These are phyloP conservation scores for Peronospora destructor DNA, from an alignment of 352 stramenopile genomes.

Conservation along the genomic window DNA sequence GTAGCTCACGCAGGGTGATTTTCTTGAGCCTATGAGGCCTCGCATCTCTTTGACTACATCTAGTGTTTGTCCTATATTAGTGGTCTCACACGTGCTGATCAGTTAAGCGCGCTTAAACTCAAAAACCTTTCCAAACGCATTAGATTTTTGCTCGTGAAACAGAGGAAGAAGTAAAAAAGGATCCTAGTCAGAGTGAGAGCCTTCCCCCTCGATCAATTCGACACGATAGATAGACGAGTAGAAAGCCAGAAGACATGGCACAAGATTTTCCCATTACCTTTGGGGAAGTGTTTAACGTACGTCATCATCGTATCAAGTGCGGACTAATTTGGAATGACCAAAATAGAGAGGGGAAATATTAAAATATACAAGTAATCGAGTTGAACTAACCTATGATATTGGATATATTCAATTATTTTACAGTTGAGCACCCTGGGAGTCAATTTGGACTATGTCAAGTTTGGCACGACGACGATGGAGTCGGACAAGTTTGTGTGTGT, in stretches of 20 bases:
- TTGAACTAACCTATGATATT: not conserved
- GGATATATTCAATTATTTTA: slow-evolving; percentile 14
- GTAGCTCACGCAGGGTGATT: no score
- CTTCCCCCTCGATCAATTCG: slow-evolving; percentile 16
- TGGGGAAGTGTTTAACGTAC: slow-evolving; percentile 86
- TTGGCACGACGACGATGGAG: slow-evolving; percentile 93
- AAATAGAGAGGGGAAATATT: slow-evolving; percentile 13
- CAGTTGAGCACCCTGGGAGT: slow-evolving; percentile 84
- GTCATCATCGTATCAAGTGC: slow-evolving; percentile 23
- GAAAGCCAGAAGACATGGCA: slow-evolving; percentile 39
- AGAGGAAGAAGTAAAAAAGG: slow-evolving; percentile 42
- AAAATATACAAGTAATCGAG: no score
- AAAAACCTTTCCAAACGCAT: slow-evolving; percentile 11
- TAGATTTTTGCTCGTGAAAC: slow-evolving; percentile 54
- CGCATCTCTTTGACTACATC: no score
- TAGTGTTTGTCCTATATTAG: not conserved
- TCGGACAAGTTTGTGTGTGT: slow-evolving; percentile 96
- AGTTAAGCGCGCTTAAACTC: slow-evolving; percentile 28
- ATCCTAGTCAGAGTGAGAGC: slow-evolving; percentile 21
- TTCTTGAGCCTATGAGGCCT: no score
- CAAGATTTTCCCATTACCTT: slow-evolving; percentile 88
- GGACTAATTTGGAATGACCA: slow-evolving; percentile 10
- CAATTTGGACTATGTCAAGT: slow-evolving; percentile 89
- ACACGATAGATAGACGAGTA: slow-evolving; percentile 20
- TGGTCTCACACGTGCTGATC: not conserved